Conservation (phyloP, 1,284 basidiomycete species). For the Erythrobasidium hasegawianum region DNA sequence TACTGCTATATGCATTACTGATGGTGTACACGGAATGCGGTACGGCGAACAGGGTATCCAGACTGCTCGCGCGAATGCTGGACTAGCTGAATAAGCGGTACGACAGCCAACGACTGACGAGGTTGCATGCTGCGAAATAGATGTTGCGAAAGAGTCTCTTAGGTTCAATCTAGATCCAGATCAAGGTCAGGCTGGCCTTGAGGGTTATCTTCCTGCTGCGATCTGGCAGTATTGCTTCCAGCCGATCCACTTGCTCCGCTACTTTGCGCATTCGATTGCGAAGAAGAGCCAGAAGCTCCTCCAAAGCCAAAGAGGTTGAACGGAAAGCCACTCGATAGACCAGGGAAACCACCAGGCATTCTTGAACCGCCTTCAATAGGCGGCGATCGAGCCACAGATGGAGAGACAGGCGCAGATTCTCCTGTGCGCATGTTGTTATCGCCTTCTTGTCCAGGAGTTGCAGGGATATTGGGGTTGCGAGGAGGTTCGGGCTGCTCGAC, state of each 20-base stretch:
- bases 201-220: neutral
- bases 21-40: too few relatives aligned
- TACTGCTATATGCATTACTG: too few relatives aligned
- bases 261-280: neutral
- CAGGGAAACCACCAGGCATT: conserved; percentile 27
- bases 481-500: conserved; percentile 32
- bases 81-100: too few relatives aligned
- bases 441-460: conserved; percentile 2
- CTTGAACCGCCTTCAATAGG: conserved; percentile 21
- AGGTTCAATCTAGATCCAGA: conserved; percentile 18
- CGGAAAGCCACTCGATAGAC: neutral
- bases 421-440: neutral
- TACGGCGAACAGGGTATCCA: too few relatives aligned
- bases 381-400: conserved; percentile 16
- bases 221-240: conserved; percentile 10
- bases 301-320: conserved; percentile 11
- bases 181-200: conserved; percentile 30
- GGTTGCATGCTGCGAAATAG: neutral
- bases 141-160: neutral
- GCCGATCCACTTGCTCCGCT: neutral
- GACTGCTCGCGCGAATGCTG: too few relatives aligned
- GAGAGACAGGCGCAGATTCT: conserved; percentile 12
- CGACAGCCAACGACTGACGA: too few relatives aligned
- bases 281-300: conserved; percentile 7
- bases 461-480: neutral